Percentiles rank a stretch among this genome's conserved stretches.
These are phyloP conservation scores for Aureobasidium uvarum DNA, from an alignment of 2,329 filamentous ascomycete species.

Conservation along the genomic window DNA sequence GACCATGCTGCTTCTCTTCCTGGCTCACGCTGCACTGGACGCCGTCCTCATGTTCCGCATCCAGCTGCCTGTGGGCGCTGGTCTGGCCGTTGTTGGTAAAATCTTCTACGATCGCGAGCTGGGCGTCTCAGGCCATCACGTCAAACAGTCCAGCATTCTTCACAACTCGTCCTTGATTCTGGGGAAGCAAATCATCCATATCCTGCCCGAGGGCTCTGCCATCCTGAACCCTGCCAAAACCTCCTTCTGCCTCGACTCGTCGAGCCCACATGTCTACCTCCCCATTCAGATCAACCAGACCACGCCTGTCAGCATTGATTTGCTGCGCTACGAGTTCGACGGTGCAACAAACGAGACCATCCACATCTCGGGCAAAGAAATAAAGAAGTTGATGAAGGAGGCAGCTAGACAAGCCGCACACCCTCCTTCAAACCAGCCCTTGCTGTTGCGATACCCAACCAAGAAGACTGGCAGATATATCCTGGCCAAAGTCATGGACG, in stretches of 20 bases:
- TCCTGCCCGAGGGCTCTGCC: slow-evolving; percentile 87
- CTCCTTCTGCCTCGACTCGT: slow-evolving; percentile 76
- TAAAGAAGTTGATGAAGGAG: slow-evolving; percentile 71
- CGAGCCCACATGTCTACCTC: slow-evolving; percentile 61
- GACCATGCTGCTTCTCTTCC: slow-evolving; percentile 68
- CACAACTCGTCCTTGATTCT: slow-evolving; percentile 92
- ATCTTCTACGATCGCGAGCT: slow-evolving; percentile 89
- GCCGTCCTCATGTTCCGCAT: slow-evolving; percentile 92
- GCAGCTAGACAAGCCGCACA: slow-evolving; percentile 59
- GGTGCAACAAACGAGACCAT: slow-evolving; percentile 78
- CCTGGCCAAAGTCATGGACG: slow-evolving; percentile 80
- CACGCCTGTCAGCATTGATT: slow-evolving; percentile 79
- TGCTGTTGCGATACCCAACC: slow-evolving; percentile 64
- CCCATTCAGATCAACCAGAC: slow-evolving; percentile 95
- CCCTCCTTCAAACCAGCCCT: slow-evolving; percentile 43
- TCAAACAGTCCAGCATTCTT: slow-evolving; percentile 82
- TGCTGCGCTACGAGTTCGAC: slow-evolving; percentile 82
- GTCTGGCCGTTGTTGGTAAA: slow-evolving; percentile 70
- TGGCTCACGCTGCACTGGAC: slow-evolving; percentile 70
- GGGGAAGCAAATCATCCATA: slow-evolving; percentile 96
- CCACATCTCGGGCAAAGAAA: slow-evolving; percentile 68
- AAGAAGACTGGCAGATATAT: slow-evolving; percentile 88
- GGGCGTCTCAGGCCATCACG: slow-evolving; percentile 87
- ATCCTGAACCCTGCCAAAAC: slow-evolving; percentile 76
- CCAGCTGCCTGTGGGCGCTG: slow-evolving; percentile 70